A percentile compares a stretch with the other conserved stretches of the same genome.
These are phyloP conservation scores for Linderina pennispora DNA, from an alignment of 192 early-diverging fungal genomes.

Conservation along the genomic window DNA sequence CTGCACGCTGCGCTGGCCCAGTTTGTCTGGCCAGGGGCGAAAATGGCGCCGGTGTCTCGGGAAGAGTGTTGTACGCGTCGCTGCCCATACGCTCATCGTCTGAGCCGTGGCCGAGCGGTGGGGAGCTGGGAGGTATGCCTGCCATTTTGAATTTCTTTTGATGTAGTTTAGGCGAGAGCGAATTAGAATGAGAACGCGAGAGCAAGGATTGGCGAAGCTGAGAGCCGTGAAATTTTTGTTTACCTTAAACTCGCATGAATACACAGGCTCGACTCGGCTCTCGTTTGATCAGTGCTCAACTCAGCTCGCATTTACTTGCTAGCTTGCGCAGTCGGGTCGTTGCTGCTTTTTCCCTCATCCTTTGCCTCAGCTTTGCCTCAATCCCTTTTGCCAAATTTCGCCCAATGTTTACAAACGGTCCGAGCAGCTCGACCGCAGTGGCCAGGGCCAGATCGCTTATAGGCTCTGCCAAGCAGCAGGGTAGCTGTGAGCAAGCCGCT, in stretches of 20 bases:
- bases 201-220: no score
- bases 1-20: slow-evolving; percentile 2
- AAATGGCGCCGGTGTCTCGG: slow-evolving; percentile 36
- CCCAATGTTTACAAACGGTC: not conserved
- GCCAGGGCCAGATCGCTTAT: slow-evolving; percentile 5
- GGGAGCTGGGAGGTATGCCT: slow-evolving; percentile 25
- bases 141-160: slow-evolving; percentile 11
- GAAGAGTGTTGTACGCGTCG: slow-evolving; percentile 32
- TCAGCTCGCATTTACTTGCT: no score
- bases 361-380: no score
- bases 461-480: not conserved
- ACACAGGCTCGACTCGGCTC: no score
- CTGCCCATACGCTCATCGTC: slow-evolving; percentile 16
- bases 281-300: no score
- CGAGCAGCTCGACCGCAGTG: not conserved
- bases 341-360: no score
- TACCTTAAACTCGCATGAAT: no score
- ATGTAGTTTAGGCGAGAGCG: not conserved
- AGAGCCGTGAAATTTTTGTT: no score
- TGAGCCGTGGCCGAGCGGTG: slow-evolving; percentile 29
- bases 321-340: no score
- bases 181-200: slow-evolving; percentile 3
- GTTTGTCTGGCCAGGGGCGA: slow-evolving; percentile 22
- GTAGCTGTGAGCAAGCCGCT: not conserved
- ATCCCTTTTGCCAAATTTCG: no score